phyloP scores from a whole-genome alignment of 345 rosid species.

The Combretum micranthum region DNA sequence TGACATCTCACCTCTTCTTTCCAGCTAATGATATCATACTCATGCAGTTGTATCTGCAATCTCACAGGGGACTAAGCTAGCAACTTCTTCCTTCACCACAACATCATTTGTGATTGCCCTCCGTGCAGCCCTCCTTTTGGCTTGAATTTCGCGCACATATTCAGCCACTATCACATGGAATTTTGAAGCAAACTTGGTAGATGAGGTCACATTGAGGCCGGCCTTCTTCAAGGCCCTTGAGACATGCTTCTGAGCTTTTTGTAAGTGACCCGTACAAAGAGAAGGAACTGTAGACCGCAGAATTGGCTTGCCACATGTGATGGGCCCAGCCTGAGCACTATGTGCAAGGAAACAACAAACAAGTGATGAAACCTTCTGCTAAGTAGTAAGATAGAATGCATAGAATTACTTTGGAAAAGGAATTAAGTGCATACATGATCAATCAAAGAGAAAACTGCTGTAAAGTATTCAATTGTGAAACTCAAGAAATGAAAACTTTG shows the following conservation, averaged over 20 bases:
- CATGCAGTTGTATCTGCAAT: background rate
- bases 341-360: conserved; percentile 1
- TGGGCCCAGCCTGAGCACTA: conserved; percentile 51
- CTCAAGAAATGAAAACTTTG: too few relatives aligned
- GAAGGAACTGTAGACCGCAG: conserved; percentile 48
- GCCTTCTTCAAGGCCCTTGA: conserved; percentile 53
- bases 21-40: background rate
- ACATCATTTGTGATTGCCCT: conserved; percentile 15
- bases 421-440: too few relatives aligned
- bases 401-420: too few relatives aligned
- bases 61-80: conserved; percentile 14
- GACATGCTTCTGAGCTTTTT: conserved; percentile 51
- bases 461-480: too few relatives aligned
- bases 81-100: conserved; percentile 28
- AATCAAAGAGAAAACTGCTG: too few relatives aligned
- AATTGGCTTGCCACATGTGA: conserved; percentile 54
- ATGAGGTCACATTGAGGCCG: conserved; percentile 48
- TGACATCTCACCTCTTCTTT: background rate
- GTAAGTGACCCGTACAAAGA: conserved; percentile 45
- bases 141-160: conserved; percentile 55
- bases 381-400: too few relatives aligned
- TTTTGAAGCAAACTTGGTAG: conserved; percentile 62
- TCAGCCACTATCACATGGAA: conserved; percentile 55
- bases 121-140: conserved; percentile 44
- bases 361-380: background rate